These are phyloP conservation scores for Pugionium cornutum DNA, from an alignment of 345 rosid genomes.

Conservation along the genomic window DNA sequence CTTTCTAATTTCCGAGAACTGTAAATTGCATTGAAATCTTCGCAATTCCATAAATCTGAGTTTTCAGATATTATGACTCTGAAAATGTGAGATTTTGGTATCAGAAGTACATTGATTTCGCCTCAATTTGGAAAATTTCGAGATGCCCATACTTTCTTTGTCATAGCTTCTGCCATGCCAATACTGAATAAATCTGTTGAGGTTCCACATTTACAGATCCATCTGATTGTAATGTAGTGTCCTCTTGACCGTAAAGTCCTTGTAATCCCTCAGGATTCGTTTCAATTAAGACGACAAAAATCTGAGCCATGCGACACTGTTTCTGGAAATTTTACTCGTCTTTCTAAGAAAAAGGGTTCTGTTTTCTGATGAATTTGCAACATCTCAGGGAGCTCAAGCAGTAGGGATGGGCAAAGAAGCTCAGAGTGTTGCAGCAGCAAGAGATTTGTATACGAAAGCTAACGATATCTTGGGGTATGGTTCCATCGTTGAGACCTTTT, in stretches of 20 bases:
- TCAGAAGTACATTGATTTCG: neutral
- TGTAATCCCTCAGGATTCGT: neutral
- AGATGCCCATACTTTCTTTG: neutral
- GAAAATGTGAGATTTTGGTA: constrained; percentile 19
- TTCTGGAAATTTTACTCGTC: neutral
- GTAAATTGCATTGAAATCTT: neutral
- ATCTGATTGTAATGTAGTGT: neutral
- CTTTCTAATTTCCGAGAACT: neutral
- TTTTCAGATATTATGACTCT: neutral
- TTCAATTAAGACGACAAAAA: neutral
- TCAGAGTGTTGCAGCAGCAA: constrained; percentile 72
- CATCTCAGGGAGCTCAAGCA: constrained; percentile 87
- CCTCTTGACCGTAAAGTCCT: neutral
- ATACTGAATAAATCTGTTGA: neutral
- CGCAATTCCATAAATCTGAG: neutral
- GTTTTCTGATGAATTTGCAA: neutral
- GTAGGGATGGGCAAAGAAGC: constrained; percentile 98
- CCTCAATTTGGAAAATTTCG: neutral
- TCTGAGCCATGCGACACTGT: neutral
- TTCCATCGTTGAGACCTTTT: constrained; percentile 13
- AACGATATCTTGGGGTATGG: constrained; percentile 71
- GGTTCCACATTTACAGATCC: constrained; percentile 1
- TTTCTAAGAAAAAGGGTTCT: too few relatives aligned
- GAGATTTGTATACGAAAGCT: constrained; percentile 75
- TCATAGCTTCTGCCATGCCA: neutral